Conservation (phyloP, 306 rosid species). For the Mimosa pudica region DNA sequence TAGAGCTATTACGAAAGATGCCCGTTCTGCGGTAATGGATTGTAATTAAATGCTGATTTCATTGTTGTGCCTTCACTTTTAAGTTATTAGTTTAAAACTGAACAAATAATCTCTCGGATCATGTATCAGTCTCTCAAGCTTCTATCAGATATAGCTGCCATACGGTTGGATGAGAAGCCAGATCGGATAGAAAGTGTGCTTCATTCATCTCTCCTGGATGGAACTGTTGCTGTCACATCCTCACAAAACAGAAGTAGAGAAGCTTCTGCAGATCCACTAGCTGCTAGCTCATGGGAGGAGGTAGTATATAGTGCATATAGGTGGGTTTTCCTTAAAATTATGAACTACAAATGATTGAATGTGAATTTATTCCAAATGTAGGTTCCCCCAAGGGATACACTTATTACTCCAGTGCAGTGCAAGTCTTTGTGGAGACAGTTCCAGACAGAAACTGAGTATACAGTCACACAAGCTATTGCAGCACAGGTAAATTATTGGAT, state of each 20-base stretch:
- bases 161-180: constrained; percentile 79
- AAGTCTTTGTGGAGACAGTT: constrained; percentile 92
- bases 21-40: constrained; percentile 65
- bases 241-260: constrained; percentile 45
- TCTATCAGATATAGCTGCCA: constrained; percentile 76
- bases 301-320: constrained; percentile 46
- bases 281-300: constrained; percentile 92
- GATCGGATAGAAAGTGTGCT: constrained; percentile 68
- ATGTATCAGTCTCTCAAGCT: constrained; percentile 74
- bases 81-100: constrained; percentile 28
- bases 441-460: constrained; percentile 76
- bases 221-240: constrained; percentile 48
- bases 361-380: constrained; percentile 34
- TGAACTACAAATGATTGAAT: constrained; percentile 24
- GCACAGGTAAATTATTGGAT: constrained; percentile 64
- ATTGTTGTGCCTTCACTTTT: constrained; percentile 14
- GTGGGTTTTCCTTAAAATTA: constrained; percentile 32
- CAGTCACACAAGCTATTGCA: constrained; percentile 78
- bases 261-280: constrained; percentile 65
- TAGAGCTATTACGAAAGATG: constrained; percentile 72
- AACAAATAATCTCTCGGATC: constrained; percentile 32
- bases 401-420: constrained; percentile 84
- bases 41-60: constrained; percentile 23
- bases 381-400: constrained; percentile 65
- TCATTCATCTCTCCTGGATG: constrained; percentile 57